Evolutionary conservation across 2,329 filamentous ascomycete species (phyloP).

Genomic region (Trichoderma oligosporum): DNA sequence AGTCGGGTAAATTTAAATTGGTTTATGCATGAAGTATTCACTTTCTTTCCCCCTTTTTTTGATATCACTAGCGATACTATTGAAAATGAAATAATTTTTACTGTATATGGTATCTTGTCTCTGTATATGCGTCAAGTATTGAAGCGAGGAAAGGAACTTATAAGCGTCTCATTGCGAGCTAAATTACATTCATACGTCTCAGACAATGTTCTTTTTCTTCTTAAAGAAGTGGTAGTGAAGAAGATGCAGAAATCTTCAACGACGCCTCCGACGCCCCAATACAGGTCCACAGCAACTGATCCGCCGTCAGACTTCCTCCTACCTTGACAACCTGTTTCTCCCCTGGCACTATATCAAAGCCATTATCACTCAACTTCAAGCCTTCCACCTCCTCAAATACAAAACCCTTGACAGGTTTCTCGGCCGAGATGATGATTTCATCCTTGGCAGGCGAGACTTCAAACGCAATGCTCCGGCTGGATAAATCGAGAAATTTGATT

Average conservation of each 20-base stretch:
- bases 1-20: neutral
- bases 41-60: neutral
- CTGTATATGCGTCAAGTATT: neutral
- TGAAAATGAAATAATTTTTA: neutral
- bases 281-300: conserved; percentile 21
- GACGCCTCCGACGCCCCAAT: conserved; percentile 21
- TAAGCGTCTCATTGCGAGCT: neutral
- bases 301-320: conserved; percentile 16
- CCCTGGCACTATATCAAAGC: conserved; percentile 55
- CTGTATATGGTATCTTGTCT: neutral
- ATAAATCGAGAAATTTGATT: conserved; percentile 55
- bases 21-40: neutral
- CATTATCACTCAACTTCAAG: conserved; percentile 51
- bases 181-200: neutral
- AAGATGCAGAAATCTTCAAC: conserved; percentile 9
- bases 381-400: conserved; percentile 48
- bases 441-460: conserved; percentile 24
- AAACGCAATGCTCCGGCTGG: conserved; percentile 38
- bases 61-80: conserved; percentile 3
- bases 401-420: conserved; percentile 54
- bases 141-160: too few relatives aligned
- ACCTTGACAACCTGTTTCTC: conserved; percentile 27
- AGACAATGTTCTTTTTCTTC: neutral
- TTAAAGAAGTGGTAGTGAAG: neutral
- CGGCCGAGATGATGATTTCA: conserved; percentile 32